Conservation (phyloP, 495 filamentous ascomycete species). For the Penicillium riverlandense region DNA sequence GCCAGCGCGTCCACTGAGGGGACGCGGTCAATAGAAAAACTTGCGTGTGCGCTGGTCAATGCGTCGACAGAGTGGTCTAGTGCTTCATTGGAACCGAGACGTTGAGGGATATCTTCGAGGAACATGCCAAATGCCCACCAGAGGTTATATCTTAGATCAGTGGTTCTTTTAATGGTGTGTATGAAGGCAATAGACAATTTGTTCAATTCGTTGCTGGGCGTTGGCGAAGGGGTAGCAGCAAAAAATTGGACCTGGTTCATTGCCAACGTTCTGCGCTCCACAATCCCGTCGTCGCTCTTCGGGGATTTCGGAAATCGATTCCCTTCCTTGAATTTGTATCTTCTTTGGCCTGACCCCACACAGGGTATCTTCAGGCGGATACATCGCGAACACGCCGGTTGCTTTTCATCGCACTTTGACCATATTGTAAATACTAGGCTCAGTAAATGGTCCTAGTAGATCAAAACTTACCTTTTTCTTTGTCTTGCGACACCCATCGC, state of each 20-base stretch:
- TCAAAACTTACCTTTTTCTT: conserved; percentile 44
- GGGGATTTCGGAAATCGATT: conserved; percentile 4
- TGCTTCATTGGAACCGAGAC: conserved; percentile 34
- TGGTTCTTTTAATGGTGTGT: conserved; percentile 17
- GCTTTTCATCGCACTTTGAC: conserved; percentile 34
- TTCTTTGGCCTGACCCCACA: conserved; percentile 36
- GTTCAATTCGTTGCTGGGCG: conserved; percentile 13
- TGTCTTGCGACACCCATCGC: conserved; percentile 42
- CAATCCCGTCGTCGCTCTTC: too few species aligned
- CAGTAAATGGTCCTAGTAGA: neutral
- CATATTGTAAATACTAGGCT: neutral
- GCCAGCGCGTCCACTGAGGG: conserved; percentile 15
- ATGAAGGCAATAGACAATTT: conserved; percentile 20
- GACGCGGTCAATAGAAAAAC: conserved; percentile 13
- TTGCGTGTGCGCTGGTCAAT: conserved; percentile 23
- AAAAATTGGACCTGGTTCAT: neutral
- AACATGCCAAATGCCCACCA: conserved; percentile 34
- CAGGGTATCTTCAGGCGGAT: conserved; percentile 36
- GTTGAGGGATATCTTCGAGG: conserved; percentile 27
- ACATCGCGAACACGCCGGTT: conserved; percentile 39
- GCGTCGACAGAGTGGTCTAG: conserved; percentile 34
- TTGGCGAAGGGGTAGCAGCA: neutral
- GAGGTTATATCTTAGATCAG: conserved; percentile 37
- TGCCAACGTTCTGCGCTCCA: too few species aligned
- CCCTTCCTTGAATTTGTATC: conserved; percentile 42